These are phyloP conservation scores for Arachis hypogaea DNA, from an alignment of 306 rosid species.

Conservation along the genomic window DNA sequence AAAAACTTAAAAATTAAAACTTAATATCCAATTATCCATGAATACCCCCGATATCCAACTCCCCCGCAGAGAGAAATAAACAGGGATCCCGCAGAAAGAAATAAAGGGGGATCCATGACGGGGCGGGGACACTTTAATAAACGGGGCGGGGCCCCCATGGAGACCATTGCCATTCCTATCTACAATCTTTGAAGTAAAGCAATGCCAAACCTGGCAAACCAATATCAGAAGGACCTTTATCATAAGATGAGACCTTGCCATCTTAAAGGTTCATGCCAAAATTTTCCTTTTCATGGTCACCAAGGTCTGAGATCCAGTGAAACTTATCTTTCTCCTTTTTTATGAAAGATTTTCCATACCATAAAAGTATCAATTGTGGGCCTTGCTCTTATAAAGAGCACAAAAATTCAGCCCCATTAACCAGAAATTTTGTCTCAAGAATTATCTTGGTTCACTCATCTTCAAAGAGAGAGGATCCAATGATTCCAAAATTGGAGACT, in stretches of 20 bases:
- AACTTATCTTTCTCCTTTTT: not conserved
- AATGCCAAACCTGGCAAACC: too few species aligned
- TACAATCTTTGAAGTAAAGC: too few species aligned
- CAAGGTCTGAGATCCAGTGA: conserved; percentile 5
- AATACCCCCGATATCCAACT: too few species aligned
- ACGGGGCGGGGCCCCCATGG: too few species aligned
- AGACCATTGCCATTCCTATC: too few species aligned
- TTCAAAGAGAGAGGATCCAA: not conserved
- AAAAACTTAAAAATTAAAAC: too few species aligned
- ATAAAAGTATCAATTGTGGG: conserved; percentile 23
- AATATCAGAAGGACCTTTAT: not conserved
- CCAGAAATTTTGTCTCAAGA: not conserved
- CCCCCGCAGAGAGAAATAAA: too few species aligned
- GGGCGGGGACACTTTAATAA: too few species aligned
- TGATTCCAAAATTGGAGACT: not conserved
- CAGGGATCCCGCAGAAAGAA: too few species aligned
- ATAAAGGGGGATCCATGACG: too few species aligned
- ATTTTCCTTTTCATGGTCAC: not conserved
- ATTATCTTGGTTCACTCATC: not conserved
- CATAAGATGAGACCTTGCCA: not conserved
- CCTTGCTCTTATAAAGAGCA: conserved; percentile 3
- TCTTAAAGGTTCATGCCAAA: conserved; percentile 3
- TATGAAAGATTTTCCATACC: not conserved
- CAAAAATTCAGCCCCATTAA: not conserved
- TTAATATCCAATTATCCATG: too few species aligned